Percentiles rank a stretch among this genome's conserved stretches.
Evolutionary conservation across 2,329 filamentous ascomycete genomes (phyloP).

Genomic region (Boeremia exigua): DNA sequence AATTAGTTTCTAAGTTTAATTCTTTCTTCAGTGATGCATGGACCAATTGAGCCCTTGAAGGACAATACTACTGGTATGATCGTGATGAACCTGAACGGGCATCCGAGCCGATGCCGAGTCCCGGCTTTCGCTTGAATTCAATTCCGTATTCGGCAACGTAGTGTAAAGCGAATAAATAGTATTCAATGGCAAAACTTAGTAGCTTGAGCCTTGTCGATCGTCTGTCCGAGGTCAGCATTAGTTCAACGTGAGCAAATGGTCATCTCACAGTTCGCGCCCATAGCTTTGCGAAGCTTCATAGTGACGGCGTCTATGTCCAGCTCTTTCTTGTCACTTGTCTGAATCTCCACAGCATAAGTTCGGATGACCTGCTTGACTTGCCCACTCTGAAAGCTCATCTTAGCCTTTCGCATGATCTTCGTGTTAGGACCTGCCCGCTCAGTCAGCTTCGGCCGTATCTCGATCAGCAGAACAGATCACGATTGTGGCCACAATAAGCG

Average conservation of each 20-base stretch:
- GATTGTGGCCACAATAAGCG: neutral
- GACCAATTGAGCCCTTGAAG: too few relatives aligned
- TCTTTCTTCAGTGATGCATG: neutral
- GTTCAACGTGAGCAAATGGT: neutral
- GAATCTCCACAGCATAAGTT: constrained; percentile 71
- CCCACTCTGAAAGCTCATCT: constrained; percentile 71
- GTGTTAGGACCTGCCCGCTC: constrained; percentile 50
- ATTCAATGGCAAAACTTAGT: constrained; percentile 5
- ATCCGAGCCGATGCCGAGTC: neutral
- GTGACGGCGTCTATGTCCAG: constrained; percentile 68
- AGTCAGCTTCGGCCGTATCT: neutral
- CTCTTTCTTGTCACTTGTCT: constrained; percentile 66
- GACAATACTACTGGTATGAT: too few relatives aligned
- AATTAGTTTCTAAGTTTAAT: neutral
- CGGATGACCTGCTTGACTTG: constrained; percentile 67
- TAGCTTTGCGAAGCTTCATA: constrained; percentile 66
- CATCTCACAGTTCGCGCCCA: constrained; percentile 72
- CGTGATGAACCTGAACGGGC: too few relatives aligned
- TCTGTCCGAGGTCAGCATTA: constrained; percentile 16
- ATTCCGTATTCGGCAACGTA: neutral
- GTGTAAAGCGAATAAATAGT: neutral
- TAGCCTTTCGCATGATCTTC: constrained; percentile 72
- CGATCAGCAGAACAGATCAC: neutral
- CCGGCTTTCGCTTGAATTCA: neutral
- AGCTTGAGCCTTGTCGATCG: constrained; percentile 30